These are phyloP conservation scores for Penicillium sp. DNA, from an alignment of 2,329 filamentous ascomycete genomes.

Conservation along the genomic window DNA sequence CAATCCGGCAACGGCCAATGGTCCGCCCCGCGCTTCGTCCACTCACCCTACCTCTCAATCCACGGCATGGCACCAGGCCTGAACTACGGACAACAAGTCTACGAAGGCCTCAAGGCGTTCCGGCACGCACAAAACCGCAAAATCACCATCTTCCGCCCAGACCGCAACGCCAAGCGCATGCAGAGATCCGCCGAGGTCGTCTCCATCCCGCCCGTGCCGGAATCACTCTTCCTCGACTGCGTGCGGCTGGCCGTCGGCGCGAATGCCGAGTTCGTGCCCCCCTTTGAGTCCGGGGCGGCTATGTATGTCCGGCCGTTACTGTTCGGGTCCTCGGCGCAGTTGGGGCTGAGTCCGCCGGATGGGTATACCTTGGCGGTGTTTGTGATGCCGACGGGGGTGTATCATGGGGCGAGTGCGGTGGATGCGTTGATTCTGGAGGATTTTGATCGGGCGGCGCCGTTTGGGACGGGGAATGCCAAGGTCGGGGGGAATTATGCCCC, in stretches of 20 bases:
- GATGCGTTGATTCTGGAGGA: conserved; percentile 85
- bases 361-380: conserved; percentile 92
- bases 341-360: conserved; percentile 83
- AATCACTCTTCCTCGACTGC: conserved; percentile 72
- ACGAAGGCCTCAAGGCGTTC: conserved; percentile 98
- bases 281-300: conserved; percentile 82
- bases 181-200: conserved; percentile 82
- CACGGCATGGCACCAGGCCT: conserved; percentile 94
- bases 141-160: conserved; percentile 86
- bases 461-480: conserved; percentile 89
- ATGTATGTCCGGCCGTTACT: conserved; percentile 91
- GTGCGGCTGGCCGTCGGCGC: conserved; percentile 79
- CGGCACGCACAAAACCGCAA: conserved; percentile 61
- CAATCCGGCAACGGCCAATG: conserved; percentile 70
- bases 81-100: conserved; percentile 97
- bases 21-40: conserved; percentile 75
- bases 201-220: conserved; percentile 78
- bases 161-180: conserved; percentile 80
- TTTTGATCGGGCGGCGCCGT: conserved; percentile 90
- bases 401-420: conserved; percentile 88
- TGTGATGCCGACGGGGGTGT: conserved; percentile 88
- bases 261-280: conserved; percentile 90
- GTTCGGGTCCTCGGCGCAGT: conserved; percentile 83
- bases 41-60: conserved; percentile 80
- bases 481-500: conserved; percentile 95